A percentile compares a stretch with the other conserved stretches of the same genome.
Evolutionary conservation across 2,329 filamentous ascomycete species (phyloP).

Genomic region (Bimuria novae-zelandiae): DNA sequence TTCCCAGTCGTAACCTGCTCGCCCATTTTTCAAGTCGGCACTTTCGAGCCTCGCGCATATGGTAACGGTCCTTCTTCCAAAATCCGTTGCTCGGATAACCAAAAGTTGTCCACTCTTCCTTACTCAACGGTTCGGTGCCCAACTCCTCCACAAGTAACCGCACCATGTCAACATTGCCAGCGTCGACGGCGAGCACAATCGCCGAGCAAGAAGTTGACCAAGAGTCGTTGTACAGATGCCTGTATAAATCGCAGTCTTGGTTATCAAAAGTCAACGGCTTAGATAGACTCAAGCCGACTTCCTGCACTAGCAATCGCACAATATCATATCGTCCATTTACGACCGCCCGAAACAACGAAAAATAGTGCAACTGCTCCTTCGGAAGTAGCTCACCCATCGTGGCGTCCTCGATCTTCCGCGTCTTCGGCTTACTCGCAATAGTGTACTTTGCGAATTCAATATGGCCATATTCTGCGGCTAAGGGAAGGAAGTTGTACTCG

Average conservation of each 20-base stretch:
- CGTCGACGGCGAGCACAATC: not conserved
- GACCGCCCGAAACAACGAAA: not conserved
- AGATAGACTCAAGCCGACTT: not conserved
- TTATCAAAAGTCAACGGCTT: too few relatives aligned
- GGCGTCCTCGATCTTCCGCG: not conserved
- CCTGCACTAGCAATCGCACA: not conserved
- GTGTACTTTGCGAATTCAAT: slow-evolving; percentile 8
- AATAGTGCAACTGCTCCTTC: not conserved
- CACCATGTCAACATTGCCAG: not conserved
- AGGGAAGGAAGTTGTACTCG: slow-evolving; percentile 1
- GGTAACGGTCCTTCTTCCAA: not conserved
- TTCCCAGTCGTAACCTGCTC: not conserved
- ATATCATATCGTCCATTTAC: not conserved
- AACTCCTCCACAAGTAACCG: not conserved
- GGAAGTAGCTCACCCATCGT: not conserved
- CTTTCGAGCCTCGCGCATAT: not conserved
- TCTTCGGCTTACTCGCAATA: not conserved
- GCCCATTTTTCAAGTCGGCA: not conserved
- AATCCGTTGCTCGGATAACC: not conserved
- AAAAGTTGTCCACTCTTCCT: not conserved
- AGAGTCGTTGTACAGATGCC: not conserved
- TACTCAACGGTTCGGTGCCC: not conserved
- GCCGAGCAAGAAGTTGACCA: not conserved
- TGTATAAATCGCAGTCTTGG: too few relatives aligned
- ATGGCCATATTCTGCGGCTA: slow-evolving; percentile 12